Conservation (phyloP, 768 basidiomycete genomes). For the Serendipita sp. region DNA sequence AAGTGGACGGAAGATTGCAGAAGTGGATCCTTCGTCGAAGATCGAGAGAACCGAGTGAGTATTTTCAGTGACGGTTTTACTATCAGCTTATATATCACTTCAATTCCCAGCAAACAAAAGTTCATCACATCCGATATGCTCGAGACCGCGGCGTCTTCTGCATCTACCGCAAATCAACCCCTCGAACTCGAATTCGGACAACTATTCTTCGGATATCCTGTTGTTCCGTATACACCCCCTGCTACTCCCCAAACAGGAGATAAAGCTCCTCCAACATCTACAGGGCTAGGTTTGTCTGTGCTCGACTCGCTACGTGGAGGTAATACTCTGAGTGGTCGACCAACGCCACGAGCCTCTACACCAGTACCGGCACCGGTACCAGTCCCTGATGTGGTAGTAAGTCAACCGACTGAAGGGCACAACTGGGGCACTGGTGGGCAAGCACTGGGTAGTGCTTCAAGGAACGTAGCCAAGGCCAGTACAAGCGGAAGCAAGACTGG, state of each 20-base stretch:
- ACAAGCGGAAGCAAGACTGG: not conserved
- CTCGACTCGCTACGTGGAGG: constrained; percentile 34
- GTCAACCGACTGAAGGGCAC: constrained; percentile 19
- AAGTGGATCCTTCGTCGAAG: constrained; percentile 64
- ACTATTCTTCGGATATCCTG: constrained; percentile 90
- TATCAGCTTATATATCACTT: constrained; percentile 11
- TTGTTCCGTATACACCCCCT: constrained; percentile 40
- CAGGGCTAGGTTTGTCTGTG: constrained; percentile 1
- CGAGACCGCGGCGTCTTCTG: constrained; percentile 31
- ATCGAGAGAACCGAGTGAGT: constrained; percentile 84
- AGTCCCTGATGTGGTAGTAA: constrained; percentile 23
- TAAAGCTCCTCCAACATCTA: constrained; percentile 30
- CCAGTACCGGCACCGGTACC: constrained; percentile 32
- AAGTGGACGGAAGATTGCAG: constrained; percentile 64
- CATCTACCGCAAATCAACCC: constrained; percentile 70
- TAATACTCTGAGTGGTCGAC: constrained; percentile 44
- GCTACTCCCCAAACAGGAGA: not conserved
- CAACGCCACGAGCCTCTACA: constrained; percentile 17
- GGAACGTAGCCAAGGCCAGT: not conserved
- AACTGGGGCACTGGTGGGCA: constrained; percentile 28
- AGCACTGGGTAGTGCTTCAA: constrained; percentile 25
- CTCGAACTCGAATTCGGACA: constrained; percentile 84
- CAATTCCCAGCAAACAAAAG: constrained; percentile 49
- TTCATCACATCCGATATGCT: constrained; percentile 70
- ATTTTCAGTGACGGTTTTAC: not conserved